These are phyloP conservation scores for Coemansia biformis DNA, from an alignment of 192 early-diverging fungal genomes.

Conservation along the genomic window DNA sequence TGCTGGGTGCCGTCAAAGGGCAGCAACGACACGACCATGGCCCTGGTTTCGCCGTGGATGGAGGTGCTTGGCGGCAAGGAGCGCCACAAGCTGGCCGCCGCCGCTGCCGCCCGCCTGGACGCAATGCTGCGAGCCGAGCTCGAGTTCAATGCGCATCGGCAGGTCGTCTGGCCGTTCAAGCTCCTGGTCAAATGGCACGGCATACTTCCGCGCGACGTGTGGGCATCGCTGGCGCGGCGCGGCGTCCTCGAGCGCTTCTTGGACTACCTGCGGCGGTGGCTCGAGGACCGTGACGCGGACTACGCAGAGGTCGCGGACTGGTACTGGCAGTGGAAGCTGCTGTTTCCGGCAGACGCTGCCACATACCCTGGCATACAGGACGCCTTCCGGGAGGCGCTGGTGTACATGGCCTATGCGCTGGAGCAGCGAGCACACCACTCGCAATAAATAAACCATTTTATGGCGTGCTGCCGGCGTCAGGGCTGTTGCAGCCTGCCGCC, in stretches of 20 bases:
- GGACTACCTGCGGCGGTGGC: constrained; percentile 31
- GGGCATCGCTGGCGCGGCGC: constrained; percentile 19
- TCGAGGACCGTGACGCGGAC: constrained; percentile 27
- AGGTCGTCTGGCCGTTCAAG: constrained; percentile 38
- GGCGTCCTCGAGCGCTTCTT: constrained; percentile 19
- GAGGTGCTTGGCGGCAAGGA: constrained; percentile 30
- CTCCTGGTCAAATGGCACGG: constrained; percentile 25
- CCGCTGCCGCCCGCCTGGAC: constrained; percentile 15
- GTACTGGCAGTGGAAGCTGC: constrained; percentile 47
- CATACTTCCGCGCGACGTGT: constrained; percentile 20
- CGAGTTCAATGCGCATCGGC: constrained; percentile 22
- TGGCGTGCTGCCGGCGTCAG: too few relatives aligned
- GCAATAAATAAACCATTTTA: too few relatives aligned
- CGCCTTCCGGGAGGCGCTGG: constrained; percentile 27
- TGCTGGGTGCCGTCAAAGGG: constrained; percentile 26
- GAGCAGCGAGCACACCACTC: not conserved
- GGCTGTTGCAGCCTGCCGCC: too few relatives aligned
- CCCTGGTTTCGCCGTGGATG: constrained; percentile 28
- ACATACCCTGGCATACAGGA: constrained; percentile 13
- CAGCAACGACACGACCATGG: constrained; percentile 19
- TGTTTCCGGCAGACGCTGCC: constrained; percentile 28
- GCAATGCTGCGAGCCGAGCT: constrained; percentile 25
- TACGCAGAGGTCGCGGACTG: constrained; percentile 48
- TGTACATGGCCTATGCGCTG: constrained; percentile 32
- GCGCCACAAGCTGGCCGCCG: constrained; percentile 14